phyloP scores from a whole-genome alignment of 2,329 filamentous ascomycete species.

The Geosmithia flava region DNA sequence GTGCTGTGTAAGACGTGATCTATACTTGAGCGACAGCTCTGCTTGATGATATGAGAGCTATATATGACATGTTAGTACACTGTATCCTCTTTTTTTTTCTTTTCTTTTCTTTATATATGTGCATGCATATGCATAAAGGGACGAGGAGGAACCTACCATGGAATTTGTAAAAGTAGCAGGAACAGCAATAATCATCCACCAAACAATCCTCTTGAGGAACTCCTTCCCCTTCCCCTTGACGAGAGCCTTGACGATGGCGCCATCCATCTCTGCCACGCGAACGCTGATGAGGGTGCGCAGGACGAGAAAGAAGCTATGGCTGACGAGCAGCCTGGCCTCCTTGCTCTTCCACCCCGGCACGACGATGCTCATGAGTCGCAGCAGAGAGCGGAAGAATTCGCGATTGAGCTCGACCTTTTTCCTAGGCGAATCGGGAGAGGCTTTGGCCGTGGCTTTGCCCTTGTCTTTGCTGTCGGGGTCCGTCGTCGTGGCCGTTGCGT shows the following conservation, averaged over 20 bases:
- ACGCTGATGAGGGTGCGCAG: conserved; percentile 84
- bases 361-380: conserved; percentile 72
- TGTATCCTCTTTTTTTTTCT: no score
- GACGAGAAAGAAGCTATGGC: conserved; percentile 88
- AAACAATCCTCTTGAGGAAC: conserved; percentile 77
- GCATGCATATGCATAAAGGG: neutral
- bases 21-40: conserved; percentile 83
- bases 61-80: neutral
- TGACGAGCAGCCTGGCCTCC: conserved; percentile 73
- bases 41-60: conserved; percentile 95
- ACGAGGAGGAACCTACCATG: conserved; percentile 55
- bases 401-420: conserved; percentile 88
- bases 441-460: conserved; percentile 6
- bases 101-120: neutral
- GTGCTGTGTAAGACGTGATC: conserved; percentile 82
- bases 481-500: conserved; percentile 16
- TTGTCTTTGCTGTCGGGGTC: conserved; percentile 11
- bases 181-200: conserved; percentile 97
- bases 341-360: conserved; percentile 84
- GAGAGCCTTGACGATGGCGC: conserved; percentile 79
- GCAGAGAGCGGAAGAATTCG: conserved; percentile 64
- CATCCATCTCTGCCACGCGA: conserved; percentile 93
- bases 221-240: conserved; percentile 86
- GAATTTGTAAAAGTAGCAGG: conserved; percentile 98
- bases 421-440: conserved; percentile 25